Conservation (phyloP, 768 basidiomycete genomes). For the Mrakia blollopis region DNA sequence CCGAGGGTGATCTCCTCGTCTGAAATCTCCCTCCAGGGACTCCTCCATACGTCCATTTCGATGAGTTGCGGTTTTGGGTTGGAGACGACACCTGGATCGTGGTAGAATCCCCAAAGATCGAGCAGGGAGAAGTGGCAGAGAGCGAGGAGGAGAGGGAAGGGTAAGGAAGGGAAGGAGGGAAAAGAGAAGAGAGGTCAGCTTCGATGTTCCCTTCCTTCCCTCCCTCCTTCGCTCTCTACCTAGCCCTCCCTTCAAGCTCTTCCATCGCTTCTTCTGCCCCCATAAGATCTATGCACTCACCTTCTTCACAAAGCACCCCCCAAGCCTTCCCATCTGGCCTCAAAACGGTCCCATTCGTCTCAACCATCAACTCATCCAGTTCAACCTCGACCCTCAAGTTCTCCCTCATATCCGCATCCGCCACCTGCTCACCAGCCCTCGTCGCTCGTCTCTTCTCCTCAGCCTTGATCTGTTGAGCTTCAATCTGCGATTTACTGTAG, state of each 20-base stretch:
- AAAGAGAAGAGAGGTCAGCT: background rate
- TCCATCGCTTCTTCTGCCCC: background rate
- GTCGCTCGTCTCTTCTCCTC: constrained; percentile 14
- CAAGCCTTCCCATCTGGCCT: constrained; percentile 24
- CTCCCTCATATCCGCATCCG: background rate
- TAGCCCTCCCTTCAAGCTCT: background rate
- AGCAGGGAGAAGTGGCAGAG: background rate
- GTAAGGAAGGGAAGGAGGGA: background rate
- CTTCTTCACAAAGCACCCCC: constrained; percentile 6
- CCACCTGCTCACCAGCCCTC: constrained; percentile 19
- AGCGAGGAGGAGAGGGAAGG: too few relatives aligned
- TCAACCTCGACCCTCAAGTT: background rate
- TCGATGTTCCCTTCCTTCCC: background rate
- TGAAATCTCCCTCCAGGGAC: background rate
- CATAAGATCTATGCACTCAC: background rate
- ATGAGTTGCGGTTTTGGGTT: background rate
- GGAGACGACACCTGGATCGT: too few relatives aligned
- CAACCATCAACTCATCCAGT: background rate
- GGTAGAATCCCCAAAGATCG: background rate
- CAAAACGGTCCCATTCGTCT: background rate
- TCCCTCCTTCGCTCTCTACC: background rate
- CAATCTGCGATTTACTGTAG: background rate
- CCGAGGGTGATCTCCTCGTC: background rate
- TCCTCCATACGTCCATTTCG: background rate
- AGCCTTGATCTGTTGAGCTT: background rate